A percentile compares a stretch with the other conserved stretches of the same genome.
phyloP scores from a whole-genome alignment of 1,284 basidiomycete species.

The Uromyces viciae-fabae region DNA sequence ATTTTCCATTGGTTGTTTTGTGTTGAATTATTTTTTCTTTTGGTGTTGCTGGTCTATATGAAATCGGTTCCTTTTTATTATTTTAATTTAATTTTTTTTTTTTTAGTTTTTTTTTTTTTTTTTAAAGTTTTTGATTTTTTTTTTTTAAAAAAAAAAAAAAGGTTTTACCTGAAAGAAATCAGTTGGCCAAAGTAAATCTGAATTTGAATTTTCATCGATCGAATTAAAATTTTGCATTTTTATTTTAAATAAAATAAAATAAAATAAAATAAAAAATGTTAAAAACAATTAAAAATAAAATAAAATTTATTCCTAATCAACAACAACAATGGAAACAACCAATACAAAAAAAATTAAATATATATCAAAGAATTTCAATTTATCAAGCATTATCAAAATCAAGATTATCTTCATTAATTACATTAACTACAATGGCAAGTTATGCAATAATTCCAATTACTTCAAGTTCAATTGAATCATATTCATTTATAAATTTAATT shows the following conservation, averaged over 20 bases:
- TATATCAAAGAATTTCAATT: slow-evolving; percentile 48
- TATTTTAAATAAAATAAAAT: too few relatives aligned
- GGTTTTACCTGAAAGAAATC: not conserved
- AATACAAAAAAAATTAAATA: too few relatives aligned
- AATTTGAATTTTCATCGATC: too few relatives aligned
- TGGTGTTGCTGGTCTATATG: slow-evolving; percentile 18
- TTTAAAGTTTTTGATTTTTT: too few relatives aligned
- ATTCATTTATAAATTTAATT: slow-evolving; percentile 60
- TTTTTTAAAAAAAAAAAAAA: not conserved
- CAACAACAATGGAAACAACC: too few relatives aligned
- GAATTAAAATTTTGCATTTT: too few relatives aligned
- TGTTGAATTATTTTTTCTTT: slow-evolving; percentile 10
- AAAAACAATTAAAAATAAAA: too few relatives aligned
- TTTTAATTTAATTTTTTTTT: too few relatives aligned
- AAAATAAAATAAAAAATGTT: too few relatives aligned
- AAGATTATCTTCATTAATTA: slow-evolving; percentile 79
- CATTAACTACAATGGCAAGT: slow-evolving; percentile 84
- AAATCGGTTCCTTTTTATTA: slow-evolving; percentile 20
- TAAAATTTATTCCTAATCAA: too few relatives aligned
- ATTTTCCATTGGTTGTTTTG: not conserved
- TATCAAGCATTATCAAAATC: slow-evolving; percentile 85
- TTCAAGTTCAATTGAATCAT: not conserved
- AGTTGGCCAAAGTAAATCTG: not conserved
- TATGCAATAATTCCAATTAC: slow-evolving; percentile 77
- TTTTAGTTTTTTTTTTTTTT: too few relatives aligned